Percentiles rank a stretch among this genome's conserved stretches.
These are phyloP conservation scores for Penicillium frequentans DNA, from an alignment of 2,329 filamentous ascomycete species.

Conservation along the genomic window DNA sequence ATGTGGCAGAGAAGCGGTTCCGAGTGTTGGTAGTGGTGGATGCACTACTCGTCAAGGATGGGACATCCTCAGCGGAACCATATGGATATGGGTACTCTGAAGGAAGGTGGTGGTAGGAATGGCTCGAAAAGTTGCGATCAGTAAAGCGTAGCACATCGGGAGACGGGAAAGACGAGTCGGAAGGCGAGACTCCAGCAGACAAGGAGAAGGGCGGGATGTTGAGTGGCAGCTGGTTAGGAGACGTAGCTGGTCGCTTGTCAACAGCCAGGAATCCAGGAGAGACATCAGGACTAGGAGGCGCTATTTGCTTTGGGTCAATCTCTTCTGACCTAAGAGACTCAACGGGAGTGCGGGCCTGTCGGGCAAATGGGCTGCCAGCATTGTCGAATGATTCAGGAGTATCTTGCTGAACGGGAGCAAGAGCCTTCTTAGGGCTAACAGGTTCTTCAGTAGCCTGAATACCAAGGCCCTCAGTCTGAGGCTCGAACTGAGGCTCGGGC, in stretches of 20 bases:
- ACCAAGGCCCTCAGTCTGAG: slow-evolving; percentile 28
- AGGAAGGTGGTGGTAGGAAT: slow-evolving; percentile 36
- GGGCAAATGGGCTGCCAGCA: slow-evolving; percentile 22
- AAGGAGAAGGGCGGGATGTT: slow-evolving; percentile 42
- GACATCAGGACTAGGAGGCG: slow-evolving; percentile 35
- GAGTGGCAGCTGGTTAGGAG: slow-evolving; percentile 41
- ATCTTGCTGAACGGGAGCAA: not conserved
- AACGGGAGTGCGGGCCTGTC: slow-evolving; percentile 26
- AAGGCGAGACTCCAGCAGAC: slow-evolving; percentile 36
- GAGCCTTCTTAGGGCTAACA: not conserved
- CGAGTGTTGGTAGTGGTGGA: slow-evolving; percentile 48
- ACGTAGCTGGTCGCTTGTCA: slow-evolving; percentile 44
- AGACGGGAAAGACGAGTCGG: slow-evolving; percentile 47
- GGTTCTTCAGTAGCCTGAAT: slow-evolving; percentile 22
- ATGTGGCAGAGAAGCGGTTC: slow-evolving; percentile 45
- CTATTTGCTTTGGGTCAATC: slow-evolving; percentile 21
- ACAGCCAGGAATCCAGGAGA: slow-evolving; percentile 37
- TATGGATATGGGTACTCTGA: slow-evolving; percentile 43
- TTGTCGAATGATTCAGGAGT: slow-evolving; percentile 14
- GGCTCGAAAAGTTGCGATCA: slow-evolving; percentile 40
- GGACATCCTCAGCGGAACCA: slow-evolving; percentile 50
- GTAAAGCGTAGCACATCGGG: slow-evolving; percentile 46
- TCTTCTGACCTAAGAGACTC: slow-evolving; percentile 34
- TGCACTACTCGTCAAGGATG: slow-evolving; percentile 51
- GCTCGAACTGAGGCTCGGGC: slow-evolving; percentile 1